Evolutionary conservation across 2,329 filamentous ascomycete species (phyloP), one percentile per base, ranked within the genome.

Genomic region (Pseudohalonectria lignicola): DNA sequence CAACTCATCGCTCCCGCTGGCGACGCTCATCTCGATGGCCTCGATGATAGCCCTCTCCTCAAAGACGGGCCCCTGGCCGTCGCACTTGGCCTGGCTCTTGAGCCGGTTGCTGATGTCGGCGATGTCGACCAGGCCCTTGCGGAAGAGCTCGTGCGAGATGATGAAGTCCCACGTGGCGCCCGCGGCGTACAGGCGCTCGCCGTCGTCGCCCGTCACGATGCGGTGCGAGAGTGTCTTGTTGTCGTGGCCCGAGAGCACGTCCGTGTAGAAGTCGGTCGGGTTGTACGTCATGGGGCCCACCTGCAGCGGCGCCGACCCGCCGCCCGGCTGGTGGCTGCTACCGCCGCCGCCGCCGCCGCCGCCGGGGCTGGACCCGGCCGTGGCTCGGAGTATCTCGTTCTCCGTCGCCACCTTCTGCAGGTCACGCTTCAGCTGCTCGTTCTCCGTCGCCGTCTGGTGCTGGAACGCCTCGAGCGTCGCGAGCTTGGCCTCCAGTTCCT

Each of bases 121-220:
- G 11, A 95, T 77, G 56, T 96, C 85, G 19, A 95, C 79, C 16
- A 85, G 65, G 0, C 87, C 86, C 34, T 74, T 71, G 55, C 79
- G 76, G 55, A 83, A 93, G 8, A 87, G 61, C 6, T 84, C 76
- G 57, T 94, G 86, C 38, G 66, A 69, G 52, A 93, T 83, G 43
- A 96, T 92, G 39, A 87, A 67, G 51, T 95, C 88, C 90, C 90
- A 96, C 0, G 87, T 82, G 2, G 86, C 84, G 15, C 79, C 79
- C 0, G 82, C 81, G 28, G 81, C 82, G 6, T 92, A 66, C 12
- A 93, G 62, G 21, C 71, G 70, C 54, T 86, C 77, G 4, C 83
- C 83, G 1, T 67, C 63, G n/a, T 75, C 67, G 29, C 74, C 76
- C 19, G 74, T 71, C 21, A 76, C 72, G 44, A 87, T 71, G n/a